These are phyloP conservation scores for Xylaria sp. DNA, from an alignment of 2,329 filamentous ascomycete species.

Conservation along the genomic window DNA sequence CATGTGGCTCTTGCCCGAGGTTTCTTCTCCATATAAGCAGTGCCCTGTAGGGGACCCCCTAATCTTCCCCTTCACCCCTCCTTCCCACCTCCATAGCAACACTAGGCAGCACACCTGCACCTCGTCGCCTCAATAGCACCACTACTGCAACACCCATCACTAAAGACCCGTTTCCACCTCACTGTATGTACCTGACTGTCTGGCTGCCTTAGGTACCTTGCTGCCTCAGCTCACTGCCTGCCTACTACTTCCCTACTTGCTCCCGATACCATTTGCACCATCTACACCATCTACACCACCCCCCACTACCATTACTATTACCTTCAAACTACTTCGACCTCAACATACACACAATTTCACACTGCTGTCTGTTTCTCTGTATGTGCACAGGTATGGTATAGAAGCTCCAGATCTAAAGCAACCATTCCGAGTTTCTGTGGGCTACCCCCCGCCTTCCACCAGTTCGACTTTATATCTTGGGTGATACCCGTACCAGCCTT, in stretches of 20 bases:
- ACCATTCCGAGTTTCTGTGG: constrained; percentile 1
- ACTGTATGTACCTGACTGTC: neutral
- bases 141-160: constrained; percentile 2
- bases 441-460: neutral
- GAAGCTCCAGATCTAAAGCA: neutral
- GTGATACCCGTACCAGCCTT: neutral
- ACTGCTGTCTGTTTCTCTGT: neutral
- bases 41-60: neutral
- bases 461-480: neutral
- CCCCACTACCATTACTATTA: neutral
- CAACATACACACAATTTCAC: neutral
- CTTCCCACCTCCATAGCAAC: constrained; percentile 20
- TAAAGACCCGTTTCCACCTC: neutral
- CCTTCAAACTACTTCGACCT: neutral
- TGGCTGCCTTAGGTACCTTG: neutral
- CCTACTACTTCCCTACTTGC: no score
- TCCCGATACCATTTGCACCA: no score
- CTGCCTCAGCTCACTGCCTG: no score
- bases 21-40: no score
- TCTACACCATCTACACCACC: neutral
- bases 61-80: constrained; percentile 27
- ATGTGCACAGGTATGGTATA: constrained; percentile 16
- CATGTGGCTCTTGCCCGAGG: neutral
- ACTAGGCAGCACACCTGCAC: constrained; percentile 31
- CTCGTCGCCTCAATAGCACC: constrained; percentile 23